Percentiles rank a stretch among this genome's conserved stretches.
Conservation (phyloP, 2,329 filamentous ascomycete species). For the Colletotrichum sp. region DNA sequence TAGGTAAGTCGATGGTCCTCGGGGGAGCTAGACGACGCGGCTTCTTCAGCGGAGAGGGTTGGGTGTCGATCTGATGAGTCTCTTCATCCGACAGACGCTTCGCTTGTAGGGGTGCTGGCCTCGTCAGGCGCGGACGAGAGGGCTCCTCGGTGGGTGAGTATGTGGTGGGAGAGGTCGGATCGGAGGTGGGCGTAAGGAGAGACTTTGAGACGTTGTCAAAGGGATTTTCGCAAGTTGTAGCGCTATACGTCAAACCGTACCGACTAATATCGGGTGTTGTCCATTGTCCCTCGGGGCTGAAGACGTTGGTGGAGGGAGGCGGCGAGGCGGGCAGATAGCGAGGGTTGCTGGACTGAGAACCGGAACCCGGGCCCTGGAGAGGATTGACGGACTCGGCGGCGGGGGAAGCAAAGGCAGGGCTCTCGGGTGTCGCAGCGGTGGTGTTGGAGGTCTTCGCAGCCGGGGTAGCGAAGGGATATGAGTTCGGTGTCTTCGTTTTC, state of each 20-base stretch:
- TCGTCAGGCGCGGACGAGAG: not conserved
- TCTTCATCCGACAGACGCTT: conserved; percentile 34
- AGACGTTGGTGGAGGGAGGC: not conserved
- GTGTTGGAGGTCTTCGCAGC: not conserved
- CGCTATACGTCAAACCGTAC: conserved; percentile 33
- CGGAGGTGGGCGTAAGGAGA: not conserved
- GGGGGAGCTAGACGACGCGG: conserved; percentile 52
- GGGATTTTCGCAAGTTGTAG: conserved; percentile 24
- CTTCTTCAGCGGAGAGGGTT: conserved; percentile 48
- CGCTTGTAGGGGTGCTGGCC: conserved; percentile 21
- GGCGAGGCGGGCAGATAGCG: conserved; percentile 13
- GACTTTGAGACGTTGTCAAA: conserved; percentile 15
- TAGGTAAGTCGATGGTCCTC: conserved; percentile 46
- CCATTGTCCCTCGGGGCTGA: conserved; percentile 10
- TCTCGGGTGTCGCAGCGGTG: not conserved
- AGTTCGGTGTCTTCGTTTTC: not conserved
- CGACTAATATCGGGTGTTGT: conserved; percentile 27
- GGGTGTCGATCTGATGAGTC: not conserved
- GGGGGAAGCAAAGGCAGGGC: not conserved
- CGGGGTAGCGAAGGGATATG: not conserved
- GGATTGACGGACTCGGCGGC: not conserved
- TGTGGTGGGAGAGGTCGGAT: conserved; percentile 3
- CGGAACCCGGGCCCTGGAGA: conserved; percentile 21
- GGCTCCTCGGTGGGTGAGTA: conserved; percentile 1
- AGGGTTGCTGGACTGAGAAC: conserved; percentile 16